Evolutionary conservation across 2,329 filamentous ascomycete species (phyloP), one percentile per base, ranked within the genome.

Genomic region (Epichloe amarillans): DNA sequence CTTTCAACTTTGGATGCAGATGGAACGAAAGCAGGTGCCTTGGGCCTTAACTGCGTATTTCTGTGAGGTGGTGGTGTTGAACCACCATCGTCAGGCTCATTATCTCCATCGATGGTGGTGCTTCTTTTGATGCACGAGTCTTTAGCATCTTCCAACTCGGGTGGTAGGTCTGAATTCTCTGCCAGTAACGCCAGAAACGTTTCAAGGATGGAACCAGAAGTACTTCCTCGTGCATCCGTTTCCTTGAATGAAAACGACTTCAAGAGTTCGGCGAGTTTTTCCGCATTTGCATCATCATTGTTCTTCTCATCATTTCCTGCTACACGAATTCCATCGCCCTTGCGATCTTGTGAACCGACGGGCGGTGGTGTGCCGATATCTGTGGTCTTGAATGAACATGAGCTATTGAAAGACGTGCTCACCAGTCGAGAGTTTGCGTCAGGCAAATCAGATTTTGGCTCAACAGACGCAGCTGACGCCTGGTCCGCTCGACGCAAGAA

Each of bases 241-340:
- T 53, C 52, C 14, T 49, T 49, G 17, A 53, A 53, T 6, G 52
- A 49, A 23, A 51, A 53, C 3, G 50, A 52, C 21, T 39, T 4
- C 12, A 53, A 43, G 8, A 53, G 19, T 10, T 43, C 39, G 4
- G 50, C 23, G 44, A 53, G 46, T 40, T 43, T 5, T 11, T 42
- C 48, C 12, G 36, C 44, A 35, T 50, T 46, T 12, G 12, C 19
- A 40, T 50, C 51, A 39, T 53, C 48, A 12, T 17, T 35, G 30
- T 3, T 19, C 4, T 42, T 45, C 30, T 33, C 21, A 37, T 38
- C 17, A 23, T 15, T 8, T 17, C 17, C 41, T 15, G 23, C 36
- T 7, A 33, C 15, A 39, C 7, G 19, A 4, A 14, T n/a, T 39
- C 45, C 4, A 11, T 46, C 4, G 5, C 4, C n/a, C 15, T 15